Evolutionary conservation across 176 grass and related monocot genomes (phyloP).

Genomic region (Oryza meridionalis): DNA sequence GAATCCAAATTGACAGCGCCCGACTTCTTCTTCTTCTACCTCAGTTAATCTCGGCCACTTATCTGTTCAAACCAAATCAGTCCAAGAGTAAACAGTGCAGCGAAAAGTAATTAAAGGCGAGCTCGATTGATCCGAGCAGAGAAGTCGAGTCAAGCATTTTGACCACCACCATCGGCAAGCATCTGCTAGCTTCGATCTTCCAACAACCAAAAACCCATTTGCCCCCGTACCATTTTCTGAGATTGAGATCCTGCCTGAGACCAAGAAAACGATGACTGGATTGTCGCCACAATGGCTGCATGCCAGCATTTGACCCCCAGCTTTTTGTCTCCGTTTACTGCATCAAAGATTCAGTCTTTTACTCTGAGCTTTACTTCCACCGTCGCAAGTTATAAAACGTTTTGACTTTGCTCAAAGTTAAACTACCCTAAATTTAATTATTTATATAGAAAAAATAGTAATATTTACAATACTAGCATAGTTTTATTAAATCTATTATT

Average conservation of each 20-base stretch:
- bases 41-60: not conserved
- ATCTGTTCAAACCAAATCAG: not conserved
- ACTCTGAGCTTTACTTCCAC: not conserved
- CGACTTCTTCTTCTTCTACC: not conserved
- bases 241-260: not conserved
- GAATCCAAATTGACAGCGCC: conserved; percentile 16
- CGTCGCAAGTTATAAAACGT: too few relatives aligned
- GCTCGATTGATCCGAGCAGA: not conserved
- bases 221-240: conserved; percentile 6
- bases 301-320: conserved; percentile 25
- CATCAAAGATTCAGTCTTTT: not conserved
- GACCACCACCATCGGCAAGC: not conserved
- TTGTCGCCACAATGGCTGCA: conserved; percentile 33
- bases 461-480: too few relatives aligned
- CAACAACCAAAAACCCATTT: conserved; percentile 17
- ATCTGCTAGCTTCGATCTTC: not conserved
- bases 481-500: too few relatives aligned
- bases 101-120: not conserved
- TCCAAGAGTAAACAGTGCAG: not conserved
- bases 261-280: not conserved
- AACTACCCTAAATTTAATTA: too few relatives aligned
- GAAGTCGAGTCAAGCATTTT: conserved; percentile 11
- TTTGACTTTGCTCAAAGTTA: too few relatives aligned
- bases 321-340: conserved; percentile 20
- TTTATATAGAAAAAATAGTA: too few relatives aligned